These are phyloP conservation scores for Podaxis sp. DNA, from an alignment of 768 basidiomycete genomes.

Conservation along the genomic window DNA sequence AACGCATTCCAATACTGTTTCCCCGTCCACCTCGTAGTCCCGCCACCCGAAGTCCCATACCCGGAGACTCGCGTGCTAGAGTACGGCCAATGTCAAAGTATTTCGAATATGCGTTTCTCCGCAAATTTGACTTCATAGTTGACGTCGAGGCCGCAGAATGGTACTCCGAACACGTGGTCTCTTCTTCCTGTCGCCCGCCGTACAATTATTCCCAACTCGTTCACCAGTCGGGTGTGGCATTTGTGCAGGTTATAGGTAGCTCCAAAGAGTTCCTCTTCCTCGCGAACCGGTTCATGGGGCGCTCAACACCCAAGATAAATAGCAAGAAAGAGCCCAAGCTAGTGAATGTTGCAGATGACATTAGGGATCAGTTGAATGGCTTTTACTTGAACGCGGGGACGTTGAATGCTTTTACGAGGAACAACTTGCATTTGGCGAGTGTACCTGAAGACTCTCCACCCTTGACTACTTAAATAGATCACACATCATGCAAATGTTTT, in stretches of 20 bases:
- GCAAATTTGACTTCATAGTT: constrained; percentile 77
- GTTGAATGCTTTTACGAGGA: constrained; percentile 74
- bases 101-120: constrained; percentile 79
- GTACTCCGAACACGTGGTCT: constrained; percentile 80
- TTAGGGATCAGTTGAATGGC: constrained; percentile 56
- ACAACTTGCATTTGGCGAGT: constrained; percentile 49
- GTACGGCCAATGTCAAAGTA: constrained; percentile 64
- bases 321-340: constrained; percentile 59
- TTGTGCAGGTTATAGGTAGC: constrained; percentile 85
- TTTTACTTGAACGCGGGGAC: constrained; percentile 62
- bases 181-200: constrained; percentile 81
- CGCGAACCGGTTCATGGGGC: constrained; percentile 82
- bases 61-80: constrained; percentile 65
- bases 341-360: constrained; percentile 57
- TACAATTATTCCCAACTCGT: constrained; percentile 92
- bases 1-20: constrained; percentile 93
- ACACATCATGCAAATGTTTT: background rate
- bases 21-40: constrained; percentile 71
- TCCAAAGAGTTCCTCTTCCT: constrained; percentile 83
- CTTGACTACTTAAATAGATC: constrained; percentile 36
- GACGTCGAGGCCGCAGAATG: constrained; percentile 77
- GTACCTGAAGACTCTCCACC: constrained; percentile 55
- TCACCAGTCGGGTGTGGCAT: constrained; percentile 85
- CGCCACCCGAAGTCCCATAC: constrained; percentile 71
- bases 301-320: constrained; percentile 55